Evolutionary conservation across 1,139 yeast genomes (phyloP).

Genomic region (Debaryomycetaceae sp.): DNA sequence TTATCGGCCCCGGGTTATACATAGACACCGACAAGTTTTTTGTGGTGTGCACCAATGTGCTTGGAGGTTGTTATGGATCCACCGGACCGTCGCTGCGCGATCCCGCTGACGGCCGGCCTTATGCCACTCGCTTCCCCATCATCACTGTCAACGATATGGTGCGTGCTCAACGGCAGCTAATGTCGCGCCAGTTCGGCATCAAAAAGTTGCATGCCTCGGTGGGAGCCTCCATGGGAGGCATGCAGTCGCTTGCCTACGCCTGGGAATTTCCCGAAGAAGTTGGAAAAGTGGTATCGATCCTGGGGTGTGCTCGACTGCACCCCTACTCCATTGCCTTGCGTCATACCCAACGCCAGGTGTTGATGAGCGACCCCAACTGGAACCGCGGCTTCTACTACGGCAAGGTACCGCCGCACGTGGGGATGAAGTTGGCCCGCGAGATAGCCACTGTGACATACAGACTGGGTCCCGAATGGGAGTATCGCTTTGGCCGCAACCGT

Average conservation of each 20-base stretch:
- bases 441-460: conserved; percentile 92
- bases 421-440: conserved; percentile 91
- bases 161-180: conserved; percentile 73
- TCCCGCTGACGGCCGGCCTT: conserved; percentile 62
- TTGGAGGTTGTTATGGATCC: conserved; percentile 94
- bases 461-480: conserved; percentile 97
- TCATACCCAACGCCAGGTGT: conserved; percentile 86
- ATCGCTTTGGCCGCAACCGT: conserved; percentile 82
- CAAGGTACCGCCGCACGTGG: conserved; percentile 81
- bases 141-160: conserved; percentile 86
- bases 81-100: conserved; percentile 87
- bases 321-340: conserved; percentile 93
- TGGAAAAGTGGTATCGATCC: conserved; percentile 65
- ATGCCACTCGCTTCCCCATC: conserved; percentile 87
- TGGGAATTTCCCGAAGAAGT: conserved; percentile 79
- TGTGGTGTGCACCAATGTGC: conserved; percentile 81
- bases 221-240: conserved; percentile 96
- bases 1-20: conserved; percentile 79
- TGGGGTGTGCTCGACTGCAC: conserved; percentile 92
- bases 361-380: conserved; percentile 96
- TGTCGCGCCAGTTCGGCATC: conserved; percentile 59
- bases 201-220: conserved; percentile 68
- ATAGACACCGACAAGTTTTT: conserved; percentile 79
- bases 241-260: conserved; percentile 89
- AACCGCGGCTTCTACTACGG: conserved; percentile 84